Evolutionary conservation across 2,329 filamentous ascomycete species (phyloP).

Genomic region (Alternaria ethzedia): DNA sequence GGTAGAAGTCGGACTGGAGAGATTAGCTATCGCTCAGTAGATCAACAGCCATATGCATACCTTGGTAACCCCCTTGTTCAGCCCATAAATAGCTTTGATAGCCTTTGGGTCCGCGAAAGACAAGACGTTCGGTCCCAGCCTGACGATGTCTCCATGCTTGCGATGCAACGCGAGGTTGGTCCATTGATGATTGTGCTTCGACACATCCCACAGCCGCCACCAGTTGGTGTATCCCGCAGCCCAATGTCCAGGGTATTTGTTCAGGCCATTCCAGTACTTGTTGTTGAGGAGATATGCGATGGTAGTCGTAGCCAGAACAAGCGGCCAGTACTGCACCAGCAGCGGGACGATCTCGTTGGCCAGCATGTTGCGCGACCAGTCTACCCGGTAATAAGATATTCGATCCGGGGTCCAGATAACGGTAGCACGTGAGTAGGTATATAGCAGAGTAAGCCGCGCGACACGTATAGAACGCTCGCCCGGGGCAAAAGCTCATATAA

Average conservation of each 20-base stretch:
- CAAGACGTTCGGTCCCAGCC: conserved; percentile 74
- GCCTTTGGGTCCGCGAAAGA: conserved; percentile 77
- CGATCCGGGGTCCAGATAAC: conserved; percentile 17
- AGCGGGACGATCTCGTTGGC: conserved; percentile 44
- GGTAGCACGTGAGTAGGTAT: not conserved
- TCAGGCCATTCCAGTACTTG: conserved; percentile 63
- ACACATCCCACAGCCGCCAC: conserved; percentile 77
- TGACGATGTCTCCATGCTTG: conserved; percentile 75
- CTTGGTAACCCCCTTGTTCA: conserved; percentile 83
- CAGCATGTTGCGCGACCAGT: conserved; percentile 38
- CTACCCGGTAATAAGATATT: not conserved
- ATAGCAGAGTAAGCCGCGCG: conserved; percentile 4
- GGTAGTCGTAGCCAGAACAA: conserved; percentile 42
- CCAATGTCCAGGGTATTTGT: conserved; percentile 75
- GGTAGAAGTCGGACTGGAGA: conserved; percentile 77
- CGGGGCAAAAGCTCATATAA: conserved; percentile 14
- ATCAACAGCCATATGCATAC: conserved; percentile 50
- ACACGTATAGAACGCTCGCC: conserved; percentile 6
- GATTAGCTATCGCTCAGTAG: not conserved
- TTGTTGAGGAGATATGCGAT: conserved; percentile 51
- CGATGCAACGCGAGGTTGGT: conserved; percentile 73
- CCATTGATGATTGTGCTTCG: conserved; percentile 67
- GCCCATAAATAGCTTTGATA: conserved; percentile 77
- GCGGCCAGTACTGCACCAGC: conserved; percentile 51
- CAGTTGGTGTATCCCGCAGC: conserved; percentile 72